Conservation (phyloP, 225 moss, liverwort and hornwort species). For the Polytrichum commune region DNA sequence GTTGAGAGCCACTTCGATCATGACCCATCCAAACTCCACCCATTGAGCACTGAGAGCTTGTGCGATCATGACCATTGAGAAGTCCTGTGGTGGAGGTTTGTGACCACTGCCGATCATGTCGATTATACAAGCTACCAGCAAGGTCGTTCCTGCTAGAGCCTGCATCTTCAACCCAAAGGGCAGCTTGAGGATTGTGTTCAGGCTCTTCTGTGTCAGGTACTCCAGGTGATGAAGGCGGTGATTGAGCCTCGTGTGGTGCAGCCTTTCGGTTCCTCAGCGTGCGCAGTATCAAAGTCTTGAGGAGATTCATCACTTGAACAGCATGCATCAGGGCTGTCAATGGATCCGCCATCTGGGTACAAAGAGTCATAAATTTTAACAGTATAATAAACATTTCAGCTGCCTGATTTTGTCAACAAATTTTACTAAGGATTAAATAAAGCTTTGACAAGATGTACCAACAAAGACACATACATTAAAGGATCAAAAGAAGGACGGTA, state of each 20-base stretch:
- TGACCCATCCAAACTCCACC: constrained; percentile 66
- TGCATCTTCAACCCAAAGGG: constrained; percentile 34
- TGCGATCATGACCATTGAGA: constrained; percentile 52
- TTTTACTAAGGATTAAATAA: not conserved
- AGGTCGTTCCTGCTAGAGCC: constrained; percentile 13
- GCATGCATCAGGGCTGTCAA: constrained; percentile 97
- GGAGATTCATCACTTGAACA: constrained; percentile 97
- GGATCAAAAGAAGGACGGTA: constrained; percentile 8
- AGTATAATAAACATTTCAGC: not conserved
- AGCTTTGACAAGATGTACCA: not conserved
- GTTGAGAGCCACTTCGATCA: constrained; percentile 41
- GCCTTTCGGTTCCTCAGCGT: constrained; percentile 80
- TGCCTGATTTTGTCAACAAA: not conserved
- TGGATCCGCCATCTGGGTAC: constrained; percentile 88
- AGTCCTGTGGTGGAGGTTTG: constrained; percentile 46
- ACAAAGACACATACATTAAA: not conserved
- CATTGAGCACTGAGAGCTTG: constrained; percentile 53
- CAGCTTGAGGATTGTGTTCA: constrained; percentile 57
- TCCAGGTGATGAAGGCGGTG: constrained; percentile 75
- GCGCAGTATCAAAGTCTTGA: constrained; percentile 83
- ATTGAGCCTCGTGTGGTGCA: constrained; percentile 69
- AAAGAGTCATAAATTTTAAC: not conserved
- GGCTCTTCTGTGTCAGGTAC: constrained; percentile 68
- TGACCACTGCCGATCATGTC: constrained; percentile 53
- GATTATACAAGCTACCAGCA: constrained; percentile 25